phyloP scores from a whole-genome alignment of 345 rosid species.

The Syzygium oleosum region DNA sequence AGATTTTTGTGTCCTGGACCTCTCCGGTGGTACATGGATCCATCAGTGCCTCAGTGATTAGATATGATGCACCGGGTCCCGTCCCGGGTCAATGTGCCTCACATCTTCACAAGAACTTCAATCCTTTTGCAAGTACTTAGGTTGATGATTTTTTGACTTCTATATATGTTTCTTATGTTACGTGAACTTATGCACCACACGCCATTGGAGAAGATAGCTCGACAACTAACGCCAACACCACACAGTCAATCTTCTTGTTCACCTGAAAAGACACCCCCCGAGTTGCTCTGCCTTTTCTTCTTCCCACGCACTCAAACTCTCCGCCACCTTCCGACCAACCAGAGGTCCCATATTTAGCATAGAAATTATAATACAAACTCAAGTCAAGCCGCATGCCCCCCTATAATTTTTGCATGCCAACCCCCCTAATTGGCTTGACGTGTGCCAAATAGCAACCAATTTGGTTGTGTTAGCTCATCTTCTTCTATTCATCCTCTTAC shows the following conservation, averaged over 20 bases:
- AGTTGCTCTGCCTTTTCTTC: not conserved
- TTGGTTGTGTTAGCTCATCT: constrained; percentile 88
- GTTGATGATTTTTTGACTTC: not conserved
- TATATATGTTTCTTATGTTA: not conserved
- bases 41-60: not conserved
- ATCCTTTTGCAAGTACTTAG: not conserved
- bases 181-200: not conserved
- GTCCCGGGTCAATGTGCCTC: not conserved
- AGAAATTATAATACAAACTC: not conserved
- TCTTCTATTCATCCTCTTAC: constrained; percentile 23
- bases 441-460: constrained; percentile 9
- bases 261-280: constrained; percentile 13
- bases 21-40: not conserved
- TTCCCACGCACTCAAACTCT: not conserved
- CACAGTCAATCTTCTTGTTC: constrained; percentile 45
- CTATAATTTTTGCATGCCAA: not conserved
- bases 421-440: constrained; percentile 3
- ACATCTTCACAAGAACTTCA: not conserved
- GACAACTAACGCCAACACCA: constrained; percentile 23
- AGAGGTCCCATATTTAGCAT: constrained; percentile 1
- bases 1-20: not conserved
- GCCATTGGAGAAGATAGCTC: not conserved
- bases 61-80: not conserved
- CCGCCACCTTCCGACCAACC: constrained; percentile 17
- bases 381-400: not conserved